Conservation (phyloP, 2,329 filamentous ascomycete genomes). For the Diaporthe batatas region DNA sequence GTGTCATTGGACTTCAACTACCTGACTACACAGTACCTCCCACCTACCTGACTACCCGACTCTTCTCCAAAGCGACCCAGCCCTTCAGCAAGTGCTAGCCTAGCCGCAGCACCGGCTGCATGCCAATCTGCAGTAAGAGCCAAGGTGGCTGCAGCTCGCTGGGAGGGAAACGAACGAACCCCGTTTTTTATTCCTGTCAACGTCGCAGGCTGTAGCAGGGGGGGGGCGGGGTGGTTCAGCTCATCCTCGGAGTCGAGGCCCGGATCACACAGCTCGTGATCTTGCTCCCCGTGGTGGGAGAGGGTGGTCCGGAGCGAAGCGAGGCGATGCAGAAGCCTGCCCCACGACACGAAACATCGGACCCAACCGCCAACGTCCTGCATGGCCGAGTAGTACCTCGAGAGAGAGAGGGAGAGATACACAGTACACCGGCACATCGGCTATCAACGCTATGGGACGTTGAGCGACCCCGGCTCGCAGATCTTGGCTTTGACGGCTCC, state of each 20-base stretch:
- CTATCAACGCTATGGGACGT: slow-evolving; percentile 24
- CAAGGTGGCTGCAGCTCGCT: slow-evolving; percentile 34
- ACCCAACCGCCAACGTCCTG: slow-evolving; percentile 17
- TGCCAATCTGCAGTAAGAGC: slow-evolving; percentile 36
- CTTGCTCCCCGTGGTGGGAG: neutral
- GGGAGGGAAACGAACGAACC: neutral
- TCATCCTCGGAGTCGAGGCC: slow-evolving; percentile 1
- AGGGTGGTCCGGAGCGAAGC: neutral
- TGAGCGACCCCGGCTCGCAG: slow-evolving; percentile 15
- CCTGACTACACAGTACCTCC: neutral
- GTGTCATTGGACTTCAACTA: slow-evolving; percentile 33
- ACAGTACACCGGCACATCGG: slow-evolving; percentile 16
- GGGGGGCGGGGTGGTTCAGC: too few species aligned
- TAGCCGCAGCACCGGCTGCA: slow-evolving; percentile 28
- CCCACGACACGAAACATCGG: neutral
- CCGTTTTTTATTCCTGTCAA: slow-evolving; percentile 10
- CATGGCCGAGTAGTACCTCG: slow-evolving; percentile 2
- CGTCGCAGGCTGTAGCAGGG: neutral
- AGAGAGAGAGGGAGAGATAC: too few species aligned
- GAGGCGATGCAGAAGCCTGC: slow-evolving; percentile 5
- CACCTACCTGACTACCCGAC: neutral
- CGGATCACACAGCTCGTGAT: neutral
- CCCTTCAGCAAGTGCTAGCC: slow-evolving; percentile 16
- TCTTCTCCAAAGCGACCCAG: slow-evolving; percentile 8
- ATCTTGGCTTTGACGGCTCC: slow-evolving; percentile 19